Base-by-base conservation (phyloP, 495 filamentous ascomycete genomes). In the Darksidea phi region DNA sequence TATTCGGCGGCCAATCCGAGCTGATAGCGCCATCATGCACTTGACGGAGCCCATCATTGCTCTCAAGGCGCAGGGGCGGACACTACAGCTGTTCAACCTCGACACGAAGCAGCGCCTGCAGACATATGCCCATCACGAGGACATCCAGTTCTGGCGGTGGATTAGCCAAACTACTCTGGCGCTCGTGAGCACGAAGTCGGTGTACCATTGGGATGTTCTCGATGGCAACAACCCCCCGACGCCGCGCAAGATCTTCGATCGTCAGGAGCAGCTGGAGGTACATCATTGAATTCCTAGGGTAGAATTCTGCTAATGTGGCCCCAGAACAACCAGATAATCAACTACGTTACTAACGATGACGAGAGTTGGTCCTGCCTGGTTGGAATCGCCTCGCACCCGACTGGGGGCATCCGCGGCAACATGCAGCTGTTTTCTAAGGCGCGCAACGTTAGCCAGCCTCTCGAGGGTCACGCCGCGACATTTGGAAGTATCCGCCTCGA, bases 1-100 rank as follows among this genome's bases (percentile, higher is more conserved):
- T 70, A 95, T 91, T 59, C 86, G 89, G 64, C 84, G 94, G 65
- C 91, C 92, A 8, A 99, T 99, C 80, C 97, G 97, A 78, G 95
- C 94, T 67, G 94, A 99, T 79, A 96, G 91, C 84, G 95, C 94
- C 61, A 97, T 99, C 72, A 97, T 99, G 94, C 94, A 99, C 83
- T 96, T 91, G 90, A 84, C 79, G 67, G 86, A 87, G 72, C 90
- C 94, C 73, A 92, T 97, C 75, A 97, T 99, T 72, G 94, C 95
- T 45, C 83, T 99, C 59, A 93, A 91, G 75, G 95, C 94, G 32
- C 89, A 95, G 70, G 82, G 83, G 49, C 84, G 91, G 59, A 97
- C 95, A 58, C 84, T 99, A 38, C 94, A 99, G 78, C 96, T 99
- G 68, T 99, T 99, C 77, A 91, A 99, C 74, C 81, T 99, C 52